Base-by-base conservation (phyloP, 78 protist genomes). In the Fonticula alba region DNA sequence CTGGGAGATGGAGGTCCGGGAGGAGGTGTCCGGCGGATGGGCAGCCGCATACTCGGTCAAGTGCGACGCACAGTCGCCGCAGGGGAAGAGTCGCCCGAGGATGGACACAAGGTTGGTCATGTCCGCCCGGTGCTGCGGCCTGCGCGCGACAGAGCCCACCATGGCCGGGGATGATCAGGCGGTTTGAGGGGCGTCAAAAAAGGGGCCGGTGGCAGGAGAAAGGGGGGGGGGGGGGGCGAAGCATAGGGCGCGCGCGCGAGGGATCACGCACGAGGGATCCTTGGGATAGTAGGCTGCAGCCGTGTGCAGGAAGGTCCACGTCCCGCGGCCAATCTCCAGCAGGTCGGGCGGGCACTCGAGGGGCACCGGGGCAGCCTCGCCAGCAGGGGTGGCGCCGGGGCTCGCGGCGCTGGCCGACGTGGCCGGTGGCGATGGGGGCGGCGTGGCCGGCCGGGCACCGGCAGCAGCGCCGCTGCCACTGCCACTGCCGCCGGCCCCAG, bases 141-240 rank as follows among this genome's bases (percentile, higher is more conserved):
- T 46, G 51, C 5, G 51, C 22, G 51, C 22, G 51, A 1, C 26
- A 9, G 10, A 41, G 47, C 47, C 26, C 54, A 49, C 54, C 9
- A 7, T 49, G 27, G 54, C 54, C n/a, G n/a, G n/a, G n/a, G n/a
- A n/a, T n/a, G n/a, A n/a, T n/a, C n/a, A n/a, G n/a, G n/a, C n/a
- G n/a, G n/a, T n/a, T n/a, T n/a, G n/a, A n/a, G n/a, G n/a, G n/a
- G n/a, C n/a, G n/a, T n/a, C n/a, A n/a, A n/a, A n/a, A n/a, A n/a
- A n/a, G n/a, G n/a, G n/a, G n/a, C n/a, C n/a, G n/a, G n/a, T n/a
- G 54, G 19, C 66, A 62, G 11, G 66, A 46, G 66, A 32, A 62
- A 24, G 33, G 11, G 43, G 17, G 37, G 20, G 47, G 4, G 4
- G 33, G 4, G 17, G 20, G 35, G 11, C 33, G 37, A n/a, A 62